Conservation (phyloP, 257 asterid genomes). For the Ocimum tenuiflorum region DNA sequence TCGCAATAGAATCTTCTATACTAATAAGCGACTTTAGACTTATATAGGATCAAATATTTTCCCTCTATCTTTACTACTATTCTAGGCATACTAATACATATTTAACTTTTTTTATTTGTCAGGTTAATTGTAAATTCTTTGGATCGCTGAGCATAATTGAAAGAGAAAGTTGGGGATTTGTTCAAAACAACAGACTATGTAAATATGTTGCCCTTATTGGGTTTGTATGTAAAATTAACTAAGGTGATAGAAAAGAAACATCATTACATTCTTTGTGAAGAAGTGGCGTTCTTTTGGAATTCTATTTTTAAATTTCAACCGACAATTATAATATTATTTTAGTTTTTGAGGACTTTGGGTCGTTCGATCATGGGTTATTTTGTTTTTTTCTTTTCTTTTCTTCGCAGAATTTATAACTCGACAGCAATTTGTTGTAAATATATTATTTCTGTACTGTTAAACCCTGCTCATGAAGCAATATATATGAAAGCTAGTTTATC, state of each 20-base stretch:
- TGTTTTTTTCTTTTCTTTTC: not conserved
- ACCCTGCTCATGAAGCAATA: conserved; percentile 7
- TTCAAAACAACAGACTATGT: not conserved
- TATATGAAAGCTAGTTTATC: not conserved
- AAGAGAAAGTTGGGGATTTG: conserved; percentile 21
- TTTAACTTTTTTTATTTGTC: conserved; percentile 14
- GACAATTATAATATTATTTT: not conserved
- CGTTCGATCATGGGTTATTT: not conserved
- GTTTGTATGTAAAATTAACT: not conserved
- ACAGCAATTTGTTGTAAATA: not conserved
- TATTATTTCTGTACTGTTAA: not conserved
- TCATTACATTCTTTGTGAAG: conserved; percentile 17
- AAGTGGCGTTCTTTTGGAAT: not conserved
- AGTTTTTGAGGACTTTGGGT: not conserved
- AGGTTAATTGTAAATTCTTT: conserved; percentile 53
- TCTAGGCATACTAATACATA: not conserved
- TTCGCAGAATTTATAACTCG: not conserved
- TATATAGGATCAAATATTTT: too few relatives aligned
- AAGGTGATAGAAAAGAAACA: conserved; percentile 3
- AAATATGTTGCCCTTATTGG: conserved; percentile 6
- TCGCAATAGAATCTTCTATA: too few relatives aligned
- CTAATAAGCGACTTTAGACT: too few relatives aligned
- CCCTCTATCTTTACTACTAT: too few relatives aligned
- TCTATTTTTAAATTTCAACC: not conserved
- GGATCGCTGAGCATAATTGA: conserved; percentile 43